Percentiles rank a stretch among this genome's conserved stretches.
Evolutionary conservation across 257 asterid species (phyloP).

Genomic region (Gentiana macrophylla): DNA sequence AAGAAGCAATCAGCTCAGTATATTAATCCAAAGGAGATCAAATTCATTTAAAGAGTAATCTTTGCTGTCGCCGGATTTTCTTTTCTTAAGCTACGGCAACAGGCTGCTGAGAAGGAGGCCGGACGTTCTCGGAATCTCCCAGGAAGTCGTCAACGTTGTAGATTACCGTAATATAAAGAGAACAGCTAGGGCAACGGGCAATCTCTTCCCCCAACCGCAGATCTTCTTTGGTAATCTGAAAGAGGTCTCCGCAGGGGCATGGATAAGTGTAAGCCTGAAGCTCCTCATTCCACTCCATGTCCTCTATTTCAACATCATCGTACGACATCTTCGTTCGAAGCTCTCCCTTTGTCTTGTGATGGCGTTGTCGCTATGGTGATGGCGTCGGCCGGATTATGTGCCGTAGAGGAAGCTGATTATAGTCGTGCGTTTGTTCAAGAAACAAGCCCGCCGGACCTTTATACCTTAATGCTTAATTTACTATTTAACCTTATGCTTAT

Average conservation of each 20-base stretch:
- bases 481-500: too few species aligned
- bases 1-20: too few species aligned
- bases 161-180: slow-evolving; percentile 74
- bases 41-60: too few species aligned
- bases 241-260: slow-evolving; percentile 91
- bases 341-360: not conserved
- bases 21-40: too few species aligned
- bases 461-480: too few species aligned
- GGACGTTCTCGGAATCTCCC: slow-evolving; percentile 24
- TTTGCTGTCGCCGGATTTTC: too few species aligned
- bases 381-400: too few species aligned
- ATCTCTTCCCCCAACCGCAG: slow-evolving; percentile 80
- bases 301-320: slow-evolving; percentile 95
- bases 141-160: slow-evolving; percentile 71
- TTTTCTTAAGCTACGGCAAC: slow-evolving; percentile 59
- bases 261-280: slow-evolving; percentile 76
- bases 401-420: too few species aligned
- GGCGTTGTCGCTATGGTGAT: too few species aligned
- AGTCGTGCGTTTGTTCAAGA: too few species aligned
- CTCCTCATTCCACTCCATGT: slow-evolving; percentile 93
- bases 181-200: slow-evolving; percentile 86
- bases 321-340: slow-evolving; percentile 52
- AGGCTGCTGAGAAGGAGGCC: slow-evolving; percentile 48
- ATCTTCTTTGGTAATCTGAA: slow-evolving; percentile 80
- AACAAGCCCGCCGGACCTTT: too few species aligned